Percentiles rank a stretch among this genome's conserved stretches.
Evolutionary conservation across 2,329 filamentous ascomycete genomes (phyloP).

Genomic region (Tolypocladium nubicola): DNA sequence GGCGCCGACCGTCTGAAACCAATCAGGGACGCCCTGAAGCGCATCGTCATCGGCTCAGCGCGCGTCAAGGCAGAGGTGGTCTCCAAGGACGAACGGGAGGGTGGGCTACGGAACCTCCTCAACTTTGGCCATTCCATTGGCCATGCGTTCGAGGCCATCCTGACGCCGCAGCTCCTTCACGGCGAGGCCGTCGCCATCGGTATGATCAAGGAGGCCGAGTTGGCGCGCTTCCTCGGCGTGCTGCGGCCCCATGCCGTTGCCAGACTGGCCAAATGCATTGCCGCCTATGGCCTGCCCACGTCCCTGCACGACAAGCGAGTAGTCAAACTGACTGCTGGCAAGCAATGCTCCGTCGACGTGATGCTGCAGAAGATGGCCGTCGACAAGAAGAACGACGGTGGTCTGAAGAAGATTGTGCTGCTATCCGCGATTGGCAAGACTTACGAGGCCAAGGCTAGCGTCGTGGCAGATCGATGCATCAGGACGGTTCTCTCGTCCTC

Average conservation of each 20-base stretch:
- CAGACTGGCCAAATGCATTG: slow-evolving; percentile 81
- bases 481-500: slow-evolving; percentile 73
- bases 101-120: slow-evolving; percentile 82
- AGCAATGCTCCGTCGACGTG: slow-evolving; percentile 76
- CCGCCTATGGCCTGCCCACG: slow-evolving; percentile 85
- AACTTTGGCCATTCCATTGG: slow-evolving; percentile 99
- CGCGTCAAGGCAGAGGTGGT: slow-evolving; percentile 90
- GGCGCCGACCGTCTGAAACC: slow-evolving; percentile 51
- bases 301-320: slow-evolving; percentile 77
- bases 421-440: slow-evolving; percentile 84
- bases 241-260: slow-evolving; percentile 81
- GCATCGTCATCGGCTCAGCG: slow-evolving; percentile 82
- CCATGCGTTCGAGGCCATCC: slow-evolving; percentile 89
- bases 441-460: slow-evolving; percentile 76
- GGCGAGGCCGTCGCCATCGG: slow-evolving; percentile 94
- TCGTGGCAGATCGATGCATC: slow-evolving; percentile 80
- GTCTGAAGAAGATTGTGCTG: slow-evolving; percentile 91
- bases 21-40: slow-evolving; percentile 61
- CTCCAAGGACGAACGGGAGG: slow-evolving; percentile 87
- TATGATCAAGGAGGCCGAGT: slow-evolving; percentile 95
- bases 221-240: slow-evolving; percentile 80
- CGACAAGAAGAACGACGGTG: slow-evolving; percentile 96
- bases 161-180: slow-evolving; percentile 90
- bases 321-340: slow-evolving; percentile 71
- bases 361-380: slow-evolving; percentile 90